phyloP scores from a whole-genome alignment of 78 protist genomes.

The Creolimax fragrantissima region DNA sequence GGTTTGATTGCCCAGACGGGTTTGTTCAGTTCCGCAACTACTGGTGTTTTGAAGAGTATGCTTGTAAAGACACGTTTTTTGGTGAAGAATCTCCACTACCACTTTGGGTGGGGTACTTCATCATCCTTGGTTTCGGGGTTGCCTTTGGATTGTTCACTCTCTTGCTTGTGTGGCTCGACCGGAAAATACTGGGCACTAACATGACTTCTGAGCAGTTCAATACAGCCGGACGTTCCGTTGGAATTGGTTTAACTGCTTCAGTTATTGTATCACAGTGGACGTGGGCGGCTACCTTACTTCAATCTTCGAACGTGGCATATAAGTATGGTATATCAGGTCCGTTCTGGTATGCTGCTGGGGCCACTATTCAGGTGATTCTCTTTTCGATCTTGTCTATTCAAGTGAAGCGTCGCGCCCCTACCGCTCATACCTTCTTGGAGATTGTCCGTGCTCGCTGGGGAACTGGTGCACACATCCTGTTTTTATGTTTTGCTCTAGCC shows the following conservation, averaged over 20 bases:
- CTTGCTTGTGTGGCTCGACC: neutral
- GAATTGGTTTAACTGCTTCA: conserved; percentile 14
- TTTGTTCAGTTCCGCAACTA: conserved; percentile 16
- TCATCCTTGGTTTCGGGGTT: conserved; percentile 16
- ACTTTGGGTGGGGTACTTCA: conserved; percentile 5
- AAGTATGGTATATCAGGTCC: conserved; percentile 17
- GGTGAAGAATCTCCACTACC: neutral
- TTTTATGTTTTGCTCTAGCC: neutral
- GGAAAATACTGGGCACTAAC: neutral
- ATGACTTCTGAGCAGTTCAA: conserved; percentile 22
- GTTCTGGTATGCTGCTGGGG: conserved; percentile 17
- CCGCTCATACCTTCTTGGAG: neutral
- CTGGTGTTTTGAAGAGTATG: conserved; percentile 22
- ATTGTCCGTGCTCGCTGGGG: conserved; percentile 8
- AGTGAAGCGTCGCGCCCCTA: conserved; percentile 4
- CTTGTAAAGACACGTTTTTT: conserved; percentile 2
- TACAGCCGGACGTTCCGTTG: neutral
- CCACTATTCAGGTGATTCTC: conserved; percentile 10
- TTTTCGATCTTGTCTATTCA: neutral
- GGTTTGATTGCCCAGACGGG: conserved; percentile 5
- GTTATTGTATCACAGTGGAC: conserved; percentile 26
- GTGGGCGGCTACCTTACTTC: conserved; percentile 15
- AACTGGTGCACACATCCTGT: neutral
- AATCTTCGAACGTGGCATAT: neutral
- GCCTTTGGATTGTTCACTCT: conserved; percentile 11